A percentile compares a stretch with the other conserved stretches of the same genome.
phyloP scores from a whole-genome alignment of 352 stramenopile species.

The Phytophthora tubulina region DNA sequence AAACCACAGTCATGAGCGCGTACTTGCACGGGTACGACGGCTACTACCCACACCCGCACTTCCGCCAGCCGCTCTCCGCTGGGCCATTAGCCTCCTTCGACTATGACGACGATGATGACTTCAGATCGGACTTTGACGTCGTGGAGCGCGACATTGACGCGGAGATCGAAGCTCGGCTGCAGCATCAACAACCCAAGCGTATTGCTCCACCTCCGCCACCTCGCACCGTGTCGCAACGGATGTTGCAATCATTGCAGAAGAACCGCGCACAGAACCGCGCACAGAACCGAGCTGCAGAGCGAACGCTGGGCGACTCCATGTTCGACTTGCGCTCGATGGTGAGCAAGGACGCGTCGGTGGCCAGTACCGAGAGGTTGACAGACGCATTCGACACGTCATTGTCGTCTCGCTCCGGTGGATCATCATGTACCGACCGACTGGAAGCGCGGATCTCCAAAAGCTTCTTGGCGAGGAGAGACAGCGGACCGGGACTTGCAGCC shows the following conservation, averaged over 20 bases:
- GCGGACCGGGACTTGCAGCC: constrained; percentile 12
- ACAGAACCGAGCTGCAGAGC: constrained; percentile 1
- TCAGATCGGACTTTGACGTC: constrained; percentile 70
- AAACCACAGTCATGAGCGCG: constrained; percentile 33
- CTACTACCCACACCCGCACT: constrained; percentile 29
- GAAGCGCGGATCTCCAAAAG: constrained; percentile 77
- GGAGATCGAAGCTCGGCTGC: constrained; percentile 73
- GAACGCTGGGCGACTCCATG: constrained; percentile 10
- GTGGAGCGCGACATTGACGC: constrained; percentile 78
- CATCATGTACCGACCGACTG: constrained; percentile 61
- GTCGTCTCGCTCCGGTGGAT: constrained; percentile 37
- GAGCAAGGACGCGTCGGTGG: constrained; percentile 13
- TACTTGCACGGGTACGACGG: constrained; percentile 35
- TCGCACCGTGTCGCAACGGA: constrained; percentile 68
- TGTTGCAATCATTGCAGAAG: constrained; percentile 66
- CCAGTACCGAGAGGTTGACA: constrained; percentile 15
- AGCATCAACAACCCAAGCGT: constrained; percentile 5
- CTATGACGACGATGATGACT: constrained; percentile 37
- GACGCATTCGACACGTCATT: constrained; percentile 38
- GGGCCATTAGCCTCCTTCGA: constrained; percentile 31
- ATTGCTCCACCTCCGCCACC: not conserved
- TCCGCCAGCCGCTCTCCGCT: constrained; percentile 17
- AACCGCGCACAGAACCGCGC: constrained; percentile 41
- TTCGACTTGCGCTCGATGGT: constrained; percentile 24
- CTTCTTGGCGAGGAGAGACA: constrained; percentile 45